Evolutionary conservation across 169 alveolate genomes (phyloP), one percentile per base, ranked within the genome.

Genomic region (Plasmodium gonderi): DNA sequence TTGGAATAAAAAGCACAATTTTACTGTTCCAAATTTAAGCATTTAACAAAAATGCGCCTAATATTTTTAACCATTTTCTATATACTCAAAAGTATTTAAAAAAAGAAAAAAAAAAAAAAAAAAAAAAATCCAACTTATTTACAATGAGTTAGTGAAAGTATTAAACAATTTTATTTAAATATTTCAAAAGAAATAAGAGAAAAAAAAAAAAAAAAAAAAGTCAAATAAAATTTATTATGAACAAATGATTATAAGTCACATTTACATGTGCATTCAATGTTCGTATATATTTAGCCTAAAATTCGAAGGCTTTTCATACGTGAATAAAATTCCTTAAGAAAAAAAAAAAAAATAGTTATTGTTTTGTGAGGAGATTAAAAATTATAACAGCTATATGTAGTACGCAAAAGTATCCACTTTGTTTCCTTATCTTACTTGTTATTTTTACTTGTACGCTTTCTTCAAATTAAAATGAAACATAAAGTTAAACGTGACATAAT

Each of bases 401-500:
- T 60, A 29, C 8, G 72, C 72, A 29, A 17, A 60, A 60, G 38
- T n/a, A 6, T 17, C 26, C 36, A n/a, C 26, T 6, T 12, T 60
- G 26, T 14, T 23, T 60, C 36, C 72, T 11, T 17, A 20, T 54
- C 8, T 33, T 54, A 8, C 33, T 54, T 54, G n/a, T n/a, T 31
- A 68, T 68, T 26, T 68, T 12, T 29, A 29, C 2, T 40, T 75
- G 11, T 42, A 12, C 68, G 8, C 31, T 6, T 20, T 26, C 51
- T 12, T 69, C 5, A 31, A 74, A 38, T 6, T 6, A 85, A 74
- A 75, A 85, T 85, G 92, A 85, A 85, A 60, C 89, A 85, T 85
- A 85, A 85, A 64, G 92, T 85, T 17, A 85, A 85, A 85, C 65
- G 79, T 26, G 92, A 85, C 33, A 85, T 85, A 51, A 85, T 85